A percentile compares a stretch with the other conserved stretches of the same genome.
Conservation (phyloP, 139 green algal species). For the Volvox africanus region DNA sequence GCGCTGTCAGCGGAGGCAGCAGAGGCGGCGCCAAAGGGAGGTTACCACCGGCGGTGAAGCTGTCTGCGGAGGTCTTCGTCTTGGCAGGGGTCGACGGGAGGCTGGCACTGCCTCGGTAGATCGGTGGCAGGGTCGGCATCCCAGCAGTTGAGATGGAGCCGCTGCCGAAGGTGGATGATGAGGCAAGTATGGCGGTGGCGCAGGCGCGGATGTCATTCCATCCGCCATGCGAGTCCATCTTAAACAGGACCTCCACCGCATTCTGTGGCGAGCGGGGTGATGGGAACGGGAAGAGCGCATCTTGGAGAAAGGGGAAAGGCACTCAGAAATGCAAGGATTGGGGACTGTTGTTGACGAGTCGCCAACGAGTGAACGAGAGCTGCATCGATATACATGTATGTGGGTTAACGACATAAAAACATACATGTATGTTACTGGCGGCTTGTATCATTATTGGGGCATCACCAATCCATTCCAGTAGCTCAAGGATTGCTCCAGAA, state of each 20-base stretch:
- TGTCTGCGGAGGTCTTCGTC: not conserved
- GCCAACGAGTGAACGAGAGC: too few species aligned
- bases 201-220: not conserved
- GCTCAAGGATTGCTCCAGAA: too few species aligned
- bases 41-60: not conserved
- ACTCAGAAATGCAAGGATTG: too few species aligned
- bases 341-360: too few species aligned
- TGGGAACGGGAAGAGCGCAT: not conserved
- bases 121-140: not conserved
- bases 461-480: too few species aligned
- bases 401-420: too few species aligned
- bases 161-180: not conserved
- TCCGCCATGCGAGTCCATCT: slow-evolving; percentile 7
- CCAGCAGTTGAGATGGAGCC: not conserved
- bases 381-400: too few species aligned
- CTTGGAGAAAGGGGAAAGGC: too few species aligned
- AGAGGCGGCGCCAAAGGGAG: not conserved
- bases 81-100: slow-evolving; percentile 6
- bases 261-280: not conserved
- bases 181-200: not conserved
- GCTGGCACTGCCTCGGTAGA: slow-evolving; percentile 24
- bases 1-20: not conserved
- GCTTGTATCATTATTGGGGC: too few species aligned
- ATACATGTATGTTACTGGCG: too few species aligned
- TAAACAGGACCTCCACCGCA: slow-evolving; percentile 23